Base-by-base conservation (phyloP, 2,329 filamentous ascomycete species). In the Sarocladium oryzae region DNA sequence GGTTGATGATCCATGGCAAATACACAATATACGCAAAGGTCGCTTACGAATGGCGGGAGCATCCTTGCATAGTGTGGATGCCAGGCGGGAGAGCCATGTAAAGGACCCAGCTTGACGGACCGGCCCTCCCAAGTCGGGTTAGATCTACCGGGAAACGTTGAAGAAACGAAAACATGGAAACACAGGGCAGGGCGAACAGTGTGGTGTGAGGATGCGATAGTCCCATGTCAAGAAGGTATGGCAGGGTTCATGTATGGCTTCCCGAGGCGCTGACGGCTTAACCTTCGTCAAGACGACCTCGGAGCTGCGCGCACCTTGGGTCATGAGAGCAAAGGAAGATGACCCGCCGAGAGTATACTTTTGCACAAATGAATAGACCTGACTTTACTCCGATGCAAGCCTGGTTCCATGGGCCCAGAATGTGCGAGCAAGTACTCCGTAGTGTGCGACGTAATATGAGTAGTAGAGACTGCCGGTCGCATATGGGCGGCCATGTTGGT, bases 121-220 rank as follows among this genome's bases (percentile, higher is more conserved):
- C 21, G 21, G 13, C 23, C 40, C 40, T 15, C 23, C 40, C 35
- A 37, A 6, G 36, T 40, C 40, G 7, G 40, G 40, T 20, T 15
- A 26, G 23, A 43, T 26, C 40, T 26, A 15, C 40, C 40, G 40
- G 40, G 40, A 28, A n/a, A 43, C 40, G 23, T 26, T 43, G 40
- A 43, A 43, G 40, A 43, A 43, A 43, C 40, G 23, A 43, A 43
- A 40, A 23, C 40, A 43, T 43, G 8, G n/a, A n/a, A n/a, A n/a
- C n/a, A n/a, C n/a, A n/a, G n/a, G n/a, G n/a, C n/a, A n/a, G n/a
- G n/a, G n/a, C n/a, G n/a, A n/a, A n/a, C n/a, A n/a, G n/a, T n/a
- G 16, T 40, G 40, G 7, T 10, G 16, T 10, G 16, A 43, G 23
- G 23, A 43, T 28, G 40, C n/a, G 40, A 28, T 15, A n/a, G 40